phyloP scores from a whole-genome alignment of 2,329 filamentous ascomycete species.

The Ceratocystis harringtonii region DNA sequence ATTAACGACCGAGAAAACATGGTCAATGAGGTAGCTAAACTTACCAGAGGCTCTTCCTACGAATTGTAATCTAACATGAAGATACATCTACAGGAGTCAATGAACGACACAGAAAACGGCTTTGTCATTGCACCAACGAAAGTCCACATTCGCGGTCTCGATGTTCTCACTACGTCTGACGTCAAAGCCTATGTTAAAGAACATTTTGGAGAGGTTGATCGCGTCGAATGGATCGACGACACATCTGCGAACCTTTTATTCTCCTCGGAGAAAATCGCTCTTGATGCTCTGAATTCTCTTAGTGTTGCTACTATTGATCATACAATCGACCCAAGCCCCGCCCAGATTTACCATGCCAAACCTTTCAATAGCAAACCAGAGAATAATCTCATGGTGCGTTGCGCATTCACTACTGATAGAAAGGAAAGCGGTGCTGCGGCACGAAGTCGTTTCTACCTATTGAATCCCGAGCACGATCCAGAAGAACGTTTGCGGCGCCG shows the following conservation, averaged over 20 bases:
- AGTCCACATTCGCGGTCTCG: conserved; percentile 71
- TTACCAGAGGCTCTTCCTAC: neutral
- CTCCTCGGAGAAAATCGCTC: conserved; percentile 35
- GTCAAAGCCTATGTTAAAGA: conserved; percentile 60
- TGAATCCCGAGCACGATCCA: conserved; percentile 79
- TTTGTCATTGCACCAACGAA: conserved; percentile 31
- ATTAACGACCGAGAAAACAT: neutral
- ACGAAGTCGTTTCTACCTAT: conserved; percentile 78
- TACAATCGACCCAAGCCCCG: conserved; percentile 43
- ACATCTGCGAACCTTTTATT: conserved; percentile 79
- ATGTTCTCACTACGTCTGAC: conserved; percentile 65
- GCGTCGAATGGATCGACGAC: conserved; percentile 92
- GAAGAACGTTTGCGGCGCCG: conserved; percentile 51
- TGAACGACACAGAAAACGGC: neutral
- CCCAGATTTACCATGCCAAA: conserved; percentile 52
- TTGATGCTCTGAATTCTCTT: conserved; percentile 40
- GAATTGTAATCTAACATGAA: neutral
- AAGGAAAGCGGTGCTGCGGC: conserved; percentile 67
- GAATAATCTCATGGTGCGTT: conserved; percentile 53
- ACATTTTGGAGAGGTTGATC: conserved; percentile 45
- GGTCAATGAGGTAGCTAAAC: neutral
- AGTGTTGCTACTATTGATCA: conserved; percentile 37
- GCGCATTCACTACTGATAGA: conserved; percentile 59
- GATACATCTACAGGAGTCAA: neutral
- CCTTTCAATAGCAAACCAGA: conserved; percentile 52